Base-by-base conservation (phyloP, 2,329 filamentous ascomycete species). In the Thermomyces lanuginosus region DNA sequence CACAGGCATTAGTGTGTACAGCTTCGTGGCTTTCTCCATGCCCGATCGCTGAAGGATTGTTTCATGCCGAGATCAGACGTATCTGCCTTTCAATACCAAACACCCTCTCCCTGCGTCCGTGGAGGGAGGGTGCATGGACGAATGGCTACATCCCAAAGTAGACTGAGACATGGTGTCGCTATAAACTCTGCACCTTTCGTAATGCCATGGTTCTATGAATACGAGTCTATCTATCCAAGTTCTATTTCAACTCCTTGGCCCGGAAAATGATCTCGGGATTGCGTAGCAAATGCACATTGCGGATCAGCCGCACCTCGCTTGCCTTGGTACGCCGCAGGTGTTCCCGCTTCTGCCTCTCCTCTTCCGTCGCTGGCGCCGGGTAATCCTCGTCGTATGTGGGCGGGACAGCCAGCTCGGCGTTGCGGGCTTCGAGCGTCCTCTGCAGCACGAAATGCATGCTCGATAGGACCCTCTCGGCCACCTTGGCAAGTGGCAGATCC, bases 391-490 rank as follows among this genome's bases (percentile, higher is more conserved):
- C 32, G 3, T 31, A 22, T 17, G 45, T 40, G 22, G 30, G 39
- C n/a, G n/a, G n/a, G n/a, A n/a, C n/a, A 18, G 48, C 57, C 59
- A 86, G 69, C 39, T 72, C 71, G 34, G 64, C 60, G 39, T 74
- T 64, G 31, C 82, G 79, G 38, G 67, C 69, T 34, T 63, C 61
- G 39, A 71, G 65, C 5, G 76, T 80, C 48, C 66, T 67, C 37
- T 63, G 61, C 22, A 98, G 60, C 20, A 95, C 72, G 40, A 75
- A 71, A 46, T 93, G 81, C 86, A 98, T 95, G 46, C 77, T 89
- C 6, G 79, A 82, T 14, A 95, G 58, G 4, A 92, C 86, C 58
- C 78, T 89, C 55, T 89, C 79, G 2, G 75, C 72, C 0, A 89
- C 83, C 35, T 66, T 70, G 1, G 84, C 84, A 7, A 98, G 66